A percentile compares a stretch with the other conserved stretches of the same genome.
phyloP scores from a whole-genome alignment of 2,329 filamentous ascomycete species.

The Alternaria viburni region DNA sequence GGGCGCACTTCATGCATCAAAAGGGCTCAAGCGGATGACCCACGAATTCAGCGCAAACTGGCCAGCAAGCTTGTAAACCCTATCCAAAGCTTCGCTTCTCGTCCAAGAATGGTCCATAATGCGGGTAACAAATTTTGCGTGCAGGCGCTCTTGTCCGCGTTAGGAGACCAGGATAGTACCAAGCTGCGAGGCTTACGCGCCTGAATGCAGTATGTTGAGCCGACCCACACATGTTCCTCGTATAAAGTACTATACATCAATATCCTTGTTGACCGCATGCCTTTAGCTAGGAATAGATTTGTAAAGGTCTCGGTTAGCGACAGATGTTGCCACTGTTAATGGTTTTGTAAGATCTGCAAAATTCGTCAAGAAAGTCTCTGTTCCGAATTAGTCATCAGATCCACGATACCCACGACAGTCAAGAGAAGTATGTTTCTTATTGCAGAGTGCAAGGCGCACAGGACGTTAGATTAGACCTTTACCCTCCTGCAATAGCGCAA shows the following conservation, averaged over 20 bases:
- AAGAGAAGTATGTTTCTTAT: neutral
- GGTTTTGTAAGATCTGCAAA: neutral
- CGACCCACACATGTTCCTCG: neutral
- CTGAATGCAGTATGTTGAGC: neutral
- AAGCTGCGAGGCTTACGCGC: neutral
- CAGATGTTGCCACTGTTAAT: neutral
- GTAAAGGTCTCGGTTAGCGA: neutral
- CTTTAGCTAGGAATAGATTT: neutral
- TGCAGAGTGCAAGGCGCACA: neutral
- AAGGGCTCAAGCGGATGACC: neutral
- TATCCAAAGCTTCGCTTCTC: neutral
- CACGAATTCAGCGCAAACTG: neutral
- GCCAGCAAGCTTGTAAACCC: neutral
- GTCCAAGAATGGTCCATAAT: neutral
- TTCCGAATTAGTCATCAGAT: neutral
- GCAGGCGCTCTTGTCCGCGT: neutral
- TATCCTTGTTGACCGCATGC: neutral
- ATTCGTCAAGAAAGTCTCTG: neutral
- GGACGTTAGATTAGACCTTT: constrained; percentile 18
- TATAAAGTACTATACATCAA: neutral
- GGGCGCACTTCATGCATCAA: neutral
- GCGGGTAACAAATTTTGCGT: neutral
- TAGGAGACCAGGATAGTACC: neutral
- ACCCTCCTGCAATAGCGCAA: constrained; percentile 29
- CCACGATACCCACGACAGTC: neutral